These are phyloP conservation scores for Pyracantha coccinea DNA, from an alignment of 331 rosid species.

Conservation along the genomic window DNA sequence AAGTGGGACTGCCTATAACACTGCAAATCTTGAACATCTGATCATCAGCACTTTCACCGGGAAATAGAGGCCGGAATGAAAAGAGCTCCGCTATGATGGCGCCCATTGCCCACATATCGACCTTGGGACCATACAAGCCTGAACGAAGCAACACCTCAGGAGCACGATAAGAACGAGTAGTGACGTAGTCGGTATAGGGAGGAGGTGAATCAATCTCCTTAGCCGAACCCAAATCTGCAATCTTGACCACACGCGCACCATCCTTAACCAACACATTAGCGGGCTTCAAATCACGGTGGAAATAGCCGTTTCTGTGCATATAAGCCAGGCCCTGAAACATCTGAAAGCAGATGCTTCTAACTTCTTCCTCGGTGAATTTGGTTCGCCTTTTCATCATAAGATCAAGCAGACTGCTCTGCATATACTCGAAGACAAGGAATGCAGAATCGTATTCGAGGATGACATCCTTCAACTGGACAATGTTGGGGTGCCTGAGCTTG, in stretches of 20 bases:
- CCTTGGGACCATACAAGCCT: background rate
- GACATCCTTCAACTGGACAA: too few relatives aligned
- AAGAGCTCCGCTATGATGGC: background rate
- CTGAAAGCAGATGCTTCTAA: background rate
- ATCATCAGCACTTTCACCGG: rapidly evolving
- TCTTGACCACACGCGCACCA: background rate
- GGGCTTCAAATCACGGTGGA: constrained; percentile 7
- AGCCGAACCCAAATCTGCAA: background rate
- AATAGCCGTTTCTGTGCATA: background rate
- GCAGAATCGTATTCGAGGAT: too few relatives aligned
- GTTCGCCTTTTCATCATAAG: too few relatives aligned
- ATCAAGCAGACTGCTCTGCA: too few relatives aligned
- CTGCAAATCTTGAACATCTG: background rate
- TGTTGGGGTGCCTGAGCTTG: too few relatives aligned
- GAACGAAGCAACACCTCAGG: background rate
- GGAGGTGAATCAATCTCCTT: background rate
- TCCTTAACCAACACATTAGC: background rate
- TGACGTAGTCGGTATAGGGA: background rate
- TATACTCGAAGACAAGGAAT: too few relatives aligned
- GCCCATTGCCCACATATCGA: background rate
- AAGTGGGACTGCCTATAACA: too few relatives aligned
- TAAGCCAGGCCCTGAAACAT: background rate
- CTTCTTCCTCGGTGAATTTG: background rate
- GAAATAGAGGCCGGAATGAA: background rate
- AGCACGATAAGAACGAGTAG: background rate